Evolutionary conservation across 139 green algal species (phyloP), one percentile per base, ranked within the genome.

Genomic region (Tetratostichococcus sp.): DNA sequence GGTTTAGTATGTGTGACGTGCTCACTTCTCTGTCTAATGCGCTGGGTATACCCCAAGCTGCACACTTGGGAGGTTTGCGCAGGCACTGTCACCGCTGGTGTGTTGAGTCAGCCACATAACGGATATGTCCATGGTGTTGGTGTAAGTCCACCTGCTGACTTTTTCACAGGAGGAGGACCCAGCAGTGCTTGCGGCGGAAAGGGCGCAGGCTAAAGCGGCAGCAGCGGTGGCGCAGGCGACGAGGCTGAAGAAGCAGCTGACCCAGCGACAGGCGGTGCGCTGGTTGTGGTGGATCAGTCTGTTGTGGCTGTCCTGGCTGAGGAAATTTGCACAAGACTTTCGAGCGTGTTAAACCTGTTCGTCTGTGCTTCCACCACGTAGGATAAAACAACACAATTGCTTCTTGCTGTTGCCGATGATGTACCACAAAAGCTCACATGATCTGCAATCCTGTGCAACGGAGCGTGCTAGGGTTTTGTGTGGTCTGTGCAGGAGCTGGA

Each of bases 121-220:
- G n/a, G n/a, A n/a, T n/a, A n/a, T n/a, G n/a, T n/a, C n/a, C n/a
- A n/a, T n/a, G n/a, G n/a, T n/a, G n/a, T n/a, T n/a, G n/a, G n/a
- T n/a, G n/a, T n/a, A n/a, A n/a, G n/a, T n/a, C n/a, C n/a, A n/a
- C n/a, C n/a, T n/a, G n/a, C n/a, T n/a, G n/a, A n/a, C n/a, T n/a
- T n/a, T n/a, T n/a, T n/a, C n/a, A 17, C 50, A 62, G 50, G 50
- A 62, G 26, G 95, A 98, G 66, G 92, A 98, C 74, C 90, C 94
- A 0, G 90, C 82, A 4, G 86, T 89, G 32, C 80, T 98, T 72
- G 77, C 81, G 31, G 66, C 31, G 0, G 75, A 80, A 66, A 76
- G 78, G 23, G 81, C 73, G 35, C 86, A 88, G 75, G 77, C 75
- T 25, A 75, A 76, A 35, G 77, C 77, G 25, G 86, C 80, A n/a